phyloP scores from a whole-genome alignment of 345 rosid genomes.

The Raphanus raphanistrum region DNA sequence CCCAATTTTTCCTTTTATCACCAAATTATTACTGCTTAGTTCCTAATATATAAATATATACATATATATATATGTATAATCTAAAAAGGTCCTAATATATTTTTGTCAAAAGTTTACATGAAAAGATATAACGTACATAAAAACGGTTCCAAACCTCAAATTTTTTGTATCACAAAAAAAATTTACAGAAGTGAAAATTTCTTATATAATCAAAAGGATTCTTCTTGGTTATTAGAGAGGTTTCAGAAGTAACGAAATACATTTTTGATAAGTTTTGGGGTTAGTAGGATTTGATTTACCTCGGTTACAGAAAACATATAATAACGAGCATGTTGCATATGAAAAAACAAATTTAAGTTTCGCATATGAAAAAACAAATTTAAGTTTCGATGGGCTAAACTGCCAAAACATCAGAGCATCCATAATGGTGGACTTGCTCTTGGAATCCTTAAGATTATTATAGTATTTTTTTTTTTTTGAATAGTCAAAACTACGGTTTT shows the following conservation, averaged over 20 bases:
- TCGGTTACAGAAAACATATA: background rate
- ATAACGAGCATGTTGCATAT: background rate
- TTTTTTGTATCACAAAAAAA: background rate
- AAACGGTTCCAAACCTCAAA: too few species aligned
- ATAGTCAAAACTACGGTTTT: too few species aligned
- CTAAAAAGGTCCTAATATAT: too few species aligned
- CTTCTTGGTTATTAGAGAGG: background rate
- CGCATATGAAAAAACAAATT: background rate
- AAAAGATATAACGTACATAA: background rate
- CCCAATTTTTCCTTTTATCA: too few species aligned
- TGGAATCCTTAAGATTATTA: too few species aligned
- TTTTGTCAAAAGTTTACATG: too few species aligned
- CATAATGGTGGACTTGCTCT: too few species aligned
- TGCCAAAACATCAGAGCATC: background rate
- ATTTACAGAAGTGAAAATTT: background rate
- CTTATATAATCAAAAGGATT: background rate
- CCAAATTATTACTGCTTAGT: too few species aligned
- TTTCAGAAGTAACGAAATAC: background rate
- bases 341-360: background rate
- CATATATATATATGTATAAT: too few species aligned
- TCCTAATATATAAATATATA: too few species aligned
- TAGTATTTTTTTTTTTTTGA: too few species aligned
- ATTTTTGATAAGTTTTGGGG: background rate
- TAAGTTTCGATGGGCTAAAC: conserved; percentile 1
- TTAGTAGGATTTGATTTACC: background rate